Base-by-base conservation (phyloP, 148 eudicot genomes). In the Fagopyrum esculentum region DNA sequence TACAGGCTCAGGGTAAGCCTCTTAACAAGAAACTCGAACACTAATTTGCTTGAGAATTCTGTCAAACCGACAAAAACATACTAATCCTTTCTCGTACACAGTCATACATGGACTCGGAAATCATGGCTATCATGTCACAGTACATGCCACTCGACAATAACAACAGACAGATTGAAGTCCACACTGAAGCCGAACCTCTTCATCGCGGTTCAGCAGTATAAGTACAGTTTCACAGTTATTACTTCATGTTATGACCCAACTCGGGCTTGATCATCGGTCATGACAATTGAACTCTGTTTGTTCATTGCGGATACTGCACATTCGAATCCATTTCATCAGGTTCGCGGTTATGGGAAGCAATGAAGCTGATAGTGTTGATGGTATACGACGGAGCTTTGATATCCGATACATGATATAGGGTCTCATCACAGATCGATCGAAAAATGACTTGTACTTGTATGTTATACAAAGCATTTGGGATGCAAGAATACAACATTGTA, bases 71-170 rank as follows among this genome's bases (percentile, higher is more conserved):
- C 15, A 45, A 5, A 5, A n/a, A 68, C 52, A 6, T 76, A 52
- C 6, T 77, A 4, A 77, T 35, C 26, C 13, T 40, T 71, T 19
- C 17, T 5, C 10, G 10, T 61, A 46, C 81, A 80, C 83, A 94
- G 98, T 87, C 98, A 60, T 94, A 94, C 81, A 94, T 94, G 98
- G 97, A 94, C 85, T 85, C 96, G 3, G 98, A 94, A 86, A 89
- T 94, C 45, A 89, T 94, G 96, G 92, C 97, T 6, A 94, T 94
- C 70, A 91, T 94, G 98, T 87, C 98, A 4, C 98, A 94, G 73
- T 94, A 94, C 83, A 94, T 94, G 97, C 98, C 98, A 26, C 93
- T 94, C 48, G 97, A 94, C 84, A 82, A 87, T 71, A 87, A 87
- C 71, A 82, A 76, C 54, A 83, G 87, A 79, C 87, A 86, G 75